Percentiles rank a stretch among this genome's conserved stretches.
Conservation (phyloP, 257 asterid genomes). For the Galeopsis tetrahit region DNA sequence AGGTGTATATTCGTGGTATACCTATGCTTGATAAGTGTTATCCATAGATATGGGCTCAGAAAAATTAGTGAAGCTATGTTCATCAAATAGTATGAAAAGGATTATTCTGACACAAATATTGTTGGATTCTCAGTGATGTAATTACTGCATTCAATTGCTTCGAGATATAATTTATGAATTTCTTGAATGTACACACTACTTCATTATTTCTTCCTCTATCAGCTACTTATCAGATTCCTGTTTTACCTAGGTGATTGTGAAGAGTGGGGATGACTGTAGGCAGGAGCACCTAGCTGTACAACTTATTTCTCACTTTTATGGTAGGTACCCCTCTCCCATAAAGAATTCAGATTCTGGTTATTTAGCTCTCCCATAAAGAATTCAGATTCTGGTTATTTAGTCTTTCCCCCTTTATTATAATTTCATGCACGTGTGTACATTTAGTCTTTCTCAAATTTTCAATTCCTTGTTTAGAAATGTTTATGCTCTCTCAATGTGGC, state of each 20-base stretch:
- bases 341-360: neutral
- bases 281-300: conserved; percentile 50
- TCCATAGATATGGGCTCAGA: neutral
- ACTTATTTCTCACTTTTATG: conserved; percentile 46
- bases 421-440: neutral
- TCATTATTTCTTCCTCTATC: neutral
- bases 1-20: neutral
- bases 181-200: neutral
- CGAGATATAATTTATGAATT: conserved; percentile 2
- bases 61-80: conserved; percentile 2
- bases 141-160: conserved; percentile 5
- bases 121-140: conserved; percentile 19
- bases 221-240: conserved; percentile 26
- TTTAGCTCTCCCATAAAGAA: neutral
- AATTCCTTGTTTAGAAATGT: conserved; percentile 9
- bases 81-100: neutral
- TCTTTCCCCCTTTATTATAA: neutral
- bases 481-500: conserved; percentile 8
- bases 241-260: conserved; percentile 40
- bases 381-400: conserved; percentile 1
- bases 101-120: neutral
- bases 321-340: conserved; percentile 30
- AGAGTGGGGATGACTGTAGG: conserved; percentile 48
- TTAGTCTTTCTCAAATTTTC: conserved; percentile 2
- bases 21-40: neutral